Base-by-base conservation (phyloP, 2,329 filamentous ascomycete species). In the Sporothrix dimorphospora region DNA sequence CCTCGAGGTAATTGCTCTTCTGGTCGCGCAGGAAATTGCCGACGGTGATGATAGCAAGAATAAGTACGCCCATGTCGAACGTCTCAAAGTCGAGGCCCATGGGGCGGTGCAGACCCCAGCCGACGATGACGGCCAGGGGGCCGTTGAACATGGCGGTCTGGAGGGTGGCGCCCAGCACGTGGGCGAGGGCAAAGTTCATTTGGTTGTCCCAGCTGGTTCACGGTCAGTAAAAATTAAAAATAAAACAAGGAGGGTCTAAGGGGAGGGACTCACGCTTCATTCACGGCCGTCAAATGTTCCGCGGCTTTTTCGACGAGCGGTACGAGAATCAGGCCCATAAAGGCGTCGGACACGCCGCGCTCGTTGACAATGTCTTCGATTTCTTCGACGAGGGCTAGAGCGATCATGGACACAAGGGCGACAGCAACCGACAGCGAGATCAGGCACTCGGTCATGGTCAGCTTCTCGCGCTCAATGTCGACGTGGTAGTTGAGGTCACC, bases 1-100 rank as follows among this genome's bases (percentile, higher is more conserved):
- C 94, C 80, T 98, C 94, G 4, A 98, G 87, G 78, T 97, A 98
- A 79, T 97, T 97, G 74, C 90, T 93, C 85, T 96, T 95, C 76
- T 93, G 90, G 79, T 98, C 94, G 67, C 94, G 86, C 71, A 98
- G 82, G 81, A 97, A 97, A 74, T 94, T 93, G 0, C 94, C 94
- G 49, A 97, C 92, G 0, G 94, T 93, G 55, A 98, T 84, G 77
- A 97, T 95, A 38, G 93, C 89, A 30, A 98, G 85, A 72, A 98
- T 89, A 9, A 98, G 84, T 75, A 97, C 86, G 72, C 92, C 88
- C 24, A 97, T 87, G 82, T 97, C 93, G 83, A 97, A 97, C 16
- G 94, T 85, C 76, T 96, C 92, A 79, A 97, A 97, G 79, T 94
- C 91, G 69, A 97, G 85, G 74, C 92, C 90, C 88, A 98, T 93